Percentiles rank a stretch among this genome's conserved stretches.
These are phyloP conservation scores for Flaveria trinervia DNA, from an alignment of 129 eudicot genomes.

Conservation along the genomic window DNA sequence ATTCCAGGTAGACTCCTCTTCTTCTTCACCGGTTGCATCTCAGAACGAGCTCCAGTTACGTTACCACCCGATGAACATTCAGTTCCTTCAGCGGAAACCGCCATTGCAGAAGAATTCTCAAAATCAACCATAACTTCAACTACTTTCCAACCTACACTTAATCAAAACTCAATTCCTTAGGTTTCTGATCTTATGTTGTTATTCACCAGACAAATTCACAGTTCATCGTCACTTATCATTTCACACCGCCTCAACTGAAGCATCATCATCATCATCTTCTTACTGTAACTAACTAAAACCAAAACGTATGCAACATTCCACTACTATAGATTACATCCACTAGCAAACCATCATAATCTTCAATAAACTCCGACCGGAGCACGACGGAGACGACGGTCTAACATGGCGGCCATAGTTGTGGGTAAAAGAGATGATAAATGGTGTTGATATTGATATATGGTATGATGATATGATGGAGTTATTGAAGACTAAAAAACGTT, in stretches of 20 bases:
- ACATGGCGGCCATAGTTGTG: slow-evolving; percentile 25
- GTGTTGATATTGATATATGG: neutral
- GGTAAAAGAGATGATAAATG: neutral
- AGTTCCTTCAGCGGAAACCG: slow-evolving; percentile 46
- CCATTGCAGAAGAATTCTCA: slow-evolving; percentile 43
- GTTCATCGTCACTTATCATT: slow-evolving; percentile 16
- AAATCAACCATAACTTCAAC: slow-evolving; percentile 47
- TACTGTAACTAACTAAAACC: neutral
- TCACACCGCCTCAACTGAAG: slow-evolving; percentile 18
- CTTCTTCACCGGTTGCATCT: slow-evolving; percentile 45
- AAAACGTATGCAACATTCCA: slow-evolving; percentile 7
- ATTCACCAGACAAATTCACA: neutral
- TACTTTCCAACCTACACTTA: neutral
- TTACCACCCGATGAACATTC: slow-evolving; percentile 36
- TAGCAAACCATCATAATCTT: slow-evolving; percentile 2
- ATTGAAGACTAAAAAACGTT: neutral
- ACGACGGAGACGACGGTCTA: slow-evolving; percentile 15
- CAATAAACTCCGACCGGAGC: neutral
- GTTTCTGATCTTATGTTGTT: neutral
- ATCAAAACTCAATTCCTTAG: slow-evolving; percentile 8
- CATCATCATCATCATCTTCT: neutral
- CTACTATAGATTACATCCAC: neutral
- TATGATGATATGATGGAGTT: neutral
- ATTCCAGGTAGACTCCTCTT: slow-evolving; percentile 75
- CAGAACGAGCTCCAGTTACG: slow-evolving; percentile 27